These are phyloP conservation scores for Exophiala spinifera DNA, from an alignment of 2,329 filamentous ascomycete species.

Conservation along the genomic window DNA sequence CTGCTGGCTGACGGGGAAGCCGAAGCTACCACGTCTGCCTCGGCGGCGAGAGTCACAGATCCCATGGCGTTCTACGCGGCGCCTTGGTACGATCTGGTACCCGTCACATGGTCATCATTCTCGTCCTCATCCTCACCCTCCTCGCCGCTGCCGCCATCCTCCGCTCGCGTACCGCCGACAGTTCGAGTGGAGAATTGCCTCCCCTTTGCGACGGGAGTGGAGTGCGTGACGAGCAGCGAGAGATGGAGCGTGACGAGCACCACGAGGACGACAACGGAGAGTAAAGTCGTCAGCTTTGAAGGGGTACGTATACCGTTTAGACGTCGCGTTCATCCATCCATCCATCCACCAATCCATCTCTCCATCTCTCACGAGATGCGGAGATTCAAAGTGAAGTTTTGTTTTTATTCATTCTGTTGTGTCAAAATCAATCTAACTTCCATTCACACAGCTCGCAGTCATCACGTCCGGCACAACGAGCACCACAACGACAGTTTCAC, in stretches of 20 bases:
- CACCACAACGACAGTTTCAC: conserved; percentile 13
- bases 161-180: conserved; percentile 7
- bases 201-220: not conserved
- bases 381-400: too few species aligned
- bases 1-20: not conserved
- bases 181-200: conserved; percentile 23
- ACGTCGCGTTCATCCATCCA: too few species aligned
- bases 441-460: conserved; percentile 7
- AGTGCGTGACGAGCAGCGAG: conserved; percentile 20
- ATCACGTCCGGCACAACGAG: conserved; percentile 10
- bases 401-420: too few species aligned
- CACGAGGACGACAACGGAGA: conserved; percentile 9
- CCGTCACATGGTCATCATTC: not conserved
- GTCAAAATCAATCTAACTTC: too few species aligned
- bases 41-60: not conserved
- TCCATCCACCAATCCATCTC: too few species aligned
- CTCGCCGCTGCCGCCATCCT: not conserved
- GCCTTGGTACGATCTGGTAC: conserved; percentile 23
- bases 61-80: conserved; percentile 22
- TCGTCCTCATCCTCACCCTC: too few species aligned
- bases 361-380: too few species aligned
- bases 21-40: not conserved
- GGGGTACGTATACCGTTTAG: too few species aligned
- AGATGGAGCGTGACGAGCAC: conserved; percentile 16
- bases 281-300: conserved; percentile 11